These are phyloP conservation scores for Arthroderma sp. DNA, from an alignment of 2,329 filamentous ascomycete species.

Conservation along the genomic window DNA sequence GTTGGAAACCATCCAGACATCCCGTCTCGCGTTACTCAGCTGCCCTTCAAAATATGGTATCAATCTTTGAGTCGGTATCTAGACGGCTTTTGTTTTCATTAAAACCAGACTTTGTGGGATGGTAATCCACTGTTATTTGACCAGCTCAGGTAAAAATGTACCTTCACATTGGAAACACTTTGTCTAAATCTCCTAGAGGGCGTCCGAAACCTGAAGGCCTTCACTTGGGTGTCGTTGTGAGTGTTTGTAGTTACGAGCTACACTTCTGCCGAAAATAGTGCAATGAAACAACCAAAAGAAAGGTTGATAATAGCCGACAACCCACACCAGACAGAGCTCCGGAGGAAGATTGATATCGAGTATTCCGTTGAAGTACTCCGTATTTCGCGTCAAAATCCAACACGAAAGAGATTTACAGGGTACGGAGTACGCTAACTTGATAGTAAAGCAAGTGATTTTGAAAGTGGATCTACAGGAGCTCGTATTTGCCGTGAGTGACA, in stretches of 20 bases:
- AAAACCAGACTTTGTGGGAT: background rate
- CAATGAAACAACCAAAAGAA: background rate
- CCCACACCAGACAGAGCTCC: no score
- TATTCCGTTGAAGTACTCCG: background rate
- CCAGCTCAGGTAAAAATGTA: background rate
- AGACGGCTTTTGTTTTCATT: background rate
- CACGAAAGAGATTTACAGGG: background rate
- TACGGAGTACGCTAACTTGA: no score
- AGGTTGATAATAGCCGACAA: background rate
- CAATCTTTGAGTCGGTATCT: background rate
- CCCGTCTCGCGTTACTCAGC: background rate
- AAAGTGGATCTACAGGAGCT: background rate
- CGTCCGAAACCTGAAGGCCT: background rate
- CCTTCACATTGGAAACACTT: background rate
- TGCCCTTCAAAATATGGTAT: background rate
- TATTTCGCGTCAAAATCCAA: no score
- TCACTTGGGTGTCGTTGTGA: no score
- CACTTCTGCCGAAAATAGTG: no score
- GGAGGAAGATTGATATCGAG: background rate
- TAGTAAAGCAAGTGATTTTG: background rate
- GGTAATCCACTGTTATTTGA: background rate
- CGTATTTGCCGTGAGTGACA: background rate
- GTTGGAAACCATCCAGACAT: conserved; percentile 8
- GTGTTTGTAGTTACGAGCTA: background rate
- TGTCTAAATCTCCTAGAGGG: background rate